phyloP scores from a whole-genome alignment of 306 rosid species.

The Cyamopsis tetragonoloba region DNA sequence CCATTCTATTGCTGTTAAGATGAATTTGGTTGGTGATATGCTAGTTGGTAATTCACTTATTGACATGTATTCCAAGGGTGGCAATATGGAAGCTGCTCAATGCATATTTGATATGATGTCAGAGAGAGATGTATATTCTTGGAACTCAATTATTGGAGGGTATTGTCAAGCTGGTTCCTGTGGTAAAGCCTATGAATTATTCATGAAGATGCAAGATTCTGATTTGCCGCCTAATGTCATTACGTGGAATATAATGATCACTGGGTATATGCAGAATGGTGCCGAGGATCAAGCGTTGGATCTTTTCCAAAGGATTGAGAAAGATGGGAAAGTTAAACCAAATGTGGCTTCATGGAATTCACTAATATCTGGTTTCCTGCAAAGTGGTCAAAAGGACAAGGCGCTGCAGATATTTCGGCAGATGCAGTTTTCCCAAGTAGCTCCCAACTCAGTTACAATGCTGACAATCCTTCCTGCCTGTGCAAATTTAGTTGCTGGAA shows the following conservation, averaged over 20 bases:
- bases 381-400: conserved; percentile 64
- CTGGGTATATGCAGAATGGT: conserved; percentile 79
- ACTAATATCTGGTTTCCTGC: conserved; percentile 73
- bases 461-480: conserved; percentile 74
- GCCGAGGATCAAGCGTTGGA: conserved; percentile 76
- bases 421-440: conserved; percentile 59
- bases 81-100: conserved; percentile 72
- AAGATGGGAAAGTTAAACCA: conserved; percentile 65
- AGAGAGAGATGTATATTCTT: conserved; percentile 72
- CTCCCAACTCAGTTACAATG: conserved; percentile 70
- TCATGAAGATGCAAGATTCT: conserved; percentile 78
- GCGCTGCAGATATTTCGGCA: conserved; percentile 68
- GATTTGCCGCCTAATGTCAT: conserved; percentile 64
- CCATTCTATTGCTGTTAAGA: conserved; percentile 65
- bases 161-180: conserved; percentile 81
- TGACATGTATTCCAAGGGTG: conserved; percentile 86
- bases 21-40: conserved; percentile 40
- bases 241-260: conserved; percentile 87
- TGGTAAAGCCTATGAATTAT: conserved; percentile 82
- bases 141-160: conserved; percentile 95
- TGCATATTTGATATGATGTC: conserved; percentile 54
- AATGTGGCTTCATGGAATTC: conserved; percentile 89
- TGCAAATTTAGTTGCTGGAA: conserved; percentile 60
- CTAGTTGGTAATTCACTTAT: conserved; percentile 69
- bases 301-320: conserved; percentile 75